Conservation (phyloP, 768 basidiomycete species). For the Chlorophyllum brunneum region DNA sequence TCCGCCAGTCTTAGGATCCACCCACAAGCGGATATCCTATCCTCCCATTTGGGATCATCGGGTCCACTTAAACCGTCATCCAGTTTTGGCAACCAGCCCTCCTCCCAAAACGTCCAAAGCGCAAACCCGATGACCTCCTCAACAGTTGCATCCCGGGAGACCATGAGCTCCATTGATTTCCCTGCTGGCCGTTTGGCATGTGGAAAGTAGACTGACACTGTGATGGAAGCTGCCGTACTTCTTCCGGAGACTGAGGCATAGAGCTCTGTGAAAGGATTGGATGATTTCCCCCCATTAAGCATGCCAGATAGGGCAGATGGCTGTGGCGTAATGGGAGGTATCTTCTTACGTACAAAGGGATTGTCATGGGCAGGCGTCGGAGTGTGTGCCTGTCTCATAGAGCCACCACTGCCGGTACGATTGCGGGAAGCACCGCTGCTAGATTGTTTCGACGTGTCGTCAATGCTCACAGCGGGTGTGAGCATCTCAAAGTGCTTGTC, state of each 20-base stretch:
- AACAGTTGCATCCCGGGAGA: constrained; percentile 84
- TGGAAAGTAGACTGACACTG: constrained; percentile 83
- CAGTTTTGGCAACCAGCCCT: constrained; percentile 73
- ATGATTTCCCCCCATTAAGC: constrained; percentile 60
- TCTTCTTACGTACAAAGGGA: constrained; percentile 50
- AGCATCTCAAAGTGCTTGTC: constrained; percentile 18
- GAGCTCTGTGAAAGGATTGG: constrained; percentile 85
- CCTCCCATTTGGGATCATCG: constrained; percentile 57
- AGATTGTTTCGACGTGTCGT: constrained; percentile 16
- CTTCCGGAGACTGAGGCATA: constrained; percentile 86
- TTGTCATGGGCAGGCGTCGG: constrained; percentile 17
- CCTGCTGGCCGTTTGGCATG: constrained; percentile 59
- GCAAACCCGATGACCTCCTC: constrained; percentile 96
- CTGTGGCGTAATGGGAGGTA: constrained; percentile 37
- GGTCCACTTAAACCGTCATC: constrained; percentile 60
- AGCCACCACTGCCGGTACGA: constrained; percentile 19
- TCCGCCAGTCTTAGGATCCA: constrained; percentile 96
- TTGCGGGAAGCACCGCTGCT: constrained; percentile 21
- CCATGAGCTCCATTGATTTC: constrained; percentile 66
- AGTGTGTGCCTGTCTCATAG: constrained; percentile 7
- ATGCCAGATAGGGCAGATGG: constrained; percentile 71
- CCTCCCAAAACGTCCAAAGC: constrained; percentile 91
- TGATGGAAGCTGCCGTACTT: constrained; percentile 56
- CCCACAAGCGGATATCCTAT: constrained; percentile 68
- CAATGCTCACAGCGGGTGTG: constrained; percentile 23